Conservation (phyloP, 2,329 filamentous ascomycete species). For the Fusarium sp. region DNA sequence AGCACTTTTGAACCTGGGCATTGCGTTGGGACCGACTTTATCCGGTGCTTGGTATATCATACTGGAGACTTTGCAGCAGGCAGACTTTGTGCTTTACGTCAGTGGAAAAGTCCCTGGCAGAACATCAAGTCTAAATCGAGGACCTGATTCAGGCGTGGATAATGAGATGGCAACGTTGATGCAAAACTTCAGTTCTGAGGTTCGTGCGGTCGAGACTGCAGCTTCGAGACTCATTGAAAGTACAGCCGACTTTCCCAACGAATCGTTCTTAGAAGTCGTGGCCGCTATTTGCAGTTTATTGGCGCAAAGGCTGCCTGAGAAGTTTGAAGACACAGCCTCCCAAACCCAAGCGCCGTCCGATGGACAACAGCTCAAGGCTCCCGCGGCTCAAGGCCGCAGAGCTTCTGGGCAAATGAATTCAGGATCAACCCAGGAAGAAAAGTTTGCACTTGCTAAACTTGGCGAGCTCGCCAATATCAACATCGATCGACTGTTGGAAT, state of each 20-base stretch:
- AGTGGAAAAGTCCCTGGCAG: slow-evolving; percentile 67
- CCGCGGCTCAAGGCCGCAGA: slow-evolving; percentile 57
- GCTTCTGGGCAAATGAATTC: slow-evolving; percentile 58
- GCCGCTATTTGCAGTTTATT: slow-evolving; percentile 80
- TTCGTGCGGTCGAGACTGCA: slow-evolving; percentile 88
- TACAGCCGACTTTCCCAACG: slow-evolving; percentile 88
- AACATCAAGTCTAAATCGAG: slow-evolving; percentile 51
- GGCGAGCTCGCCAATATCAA: slow-evolving; percentile 80
- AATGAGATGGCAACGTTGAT: slow-evolving; percentile 64
- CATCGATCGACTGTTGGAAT: slow-evolving; percentile 76
- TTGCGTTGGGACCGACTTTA: slow-evolving; percentile 90
- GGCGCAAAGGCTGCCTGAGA: slow-evolving; percentile 52
- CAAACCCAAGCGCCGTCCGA: slow-evolving; percentile 39
- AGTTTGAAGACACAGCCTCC: slow-evolving; percentile 17
- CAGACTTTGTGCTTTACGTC: slow-evolving; percentile 84
- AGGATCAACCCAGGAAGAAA: slow-evolving; percentile 69
- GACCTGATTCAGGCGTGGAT: slow-evolving; percentile 61
- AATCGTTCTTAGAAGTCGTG: slow-evolving; percentile 82
- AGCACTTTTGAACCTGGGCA: slow-evolving; percentile 93
- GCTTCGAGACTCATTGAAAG: slow-evolving; percentile 90
- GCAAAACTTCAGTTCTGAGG: slow-evolving; percentile 80
- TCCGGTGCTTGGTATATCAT: slow-evolving; percentile 89
- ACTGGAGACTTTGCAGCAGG: slow-evolving; percentile 90
- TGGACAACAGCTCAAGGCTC: slow-evolving; percentile 50
- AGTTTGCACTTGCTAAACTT: slow-evolving; percentile 78